Evolutionary conservation across 2,329 filamentous ascomycete species (phyloP), one percentile per base, ranked within the genome.

Genomic region (Cephalotrichum gorgonifer): DNA sequence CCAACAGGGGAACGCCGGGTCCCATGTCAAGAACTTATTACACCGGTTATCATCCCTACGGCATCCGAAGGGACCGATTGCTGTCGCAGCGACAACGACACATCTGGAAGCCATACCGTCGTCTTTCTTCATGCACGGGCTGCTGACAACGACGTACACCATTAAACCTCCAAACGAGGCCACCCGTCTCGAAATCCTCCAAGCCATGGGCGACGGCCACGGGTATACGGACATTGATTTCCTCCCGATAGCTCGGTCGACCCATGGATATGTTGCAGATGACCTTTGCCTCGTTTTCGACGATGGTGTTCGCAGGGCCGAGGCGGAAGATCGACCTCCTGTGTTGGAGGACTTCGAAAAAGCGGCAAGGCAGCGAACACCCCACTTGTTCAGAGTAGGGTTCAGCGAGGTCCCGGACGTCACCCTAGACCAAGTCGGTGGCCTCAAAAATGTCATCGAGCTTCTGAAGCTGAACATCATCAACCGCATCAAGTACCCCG

Each of bases 341-440:
- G 58, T 54, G 3, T 55, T 61, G 20, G 56, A 63, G 67, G 69
- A 95, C 54, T 93, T 97, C 64, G 70, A 84, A 23, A 71, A 73
- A 1, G 90, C 89, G 3, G 75, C 96, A 3, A 79, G 85, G 9
- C 78, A 79, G 51, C 68, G 64, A 33, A 63, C 61, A 0, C 69
- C 69, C 79, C 95, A 53, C 78, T 88, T 61, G 81, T 89, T 25
- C 63, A 83, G 89, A 45, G 91, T 98, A 68, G 93, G 93, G 43
- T 98, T 98, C 65, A 89, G 88, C 12, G 93, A 88, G 1, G 88
- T 97, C 42, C 93, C 93, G 7, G 84, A 90, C 61, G 91, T 93
- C 5, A 95, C 88, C 1, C 98, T 93, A 88, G 74, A 81, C 43
- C 86, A 97, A 59, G 89, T 98, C 47, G 93, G 93, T 51, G 91